A percentile compares a stretch with the other conserved stretches of the same genome.
phyloP scores from a whole-genome alignment of 139 green algal genomes.

The Pleodorina starrii region DNA sequence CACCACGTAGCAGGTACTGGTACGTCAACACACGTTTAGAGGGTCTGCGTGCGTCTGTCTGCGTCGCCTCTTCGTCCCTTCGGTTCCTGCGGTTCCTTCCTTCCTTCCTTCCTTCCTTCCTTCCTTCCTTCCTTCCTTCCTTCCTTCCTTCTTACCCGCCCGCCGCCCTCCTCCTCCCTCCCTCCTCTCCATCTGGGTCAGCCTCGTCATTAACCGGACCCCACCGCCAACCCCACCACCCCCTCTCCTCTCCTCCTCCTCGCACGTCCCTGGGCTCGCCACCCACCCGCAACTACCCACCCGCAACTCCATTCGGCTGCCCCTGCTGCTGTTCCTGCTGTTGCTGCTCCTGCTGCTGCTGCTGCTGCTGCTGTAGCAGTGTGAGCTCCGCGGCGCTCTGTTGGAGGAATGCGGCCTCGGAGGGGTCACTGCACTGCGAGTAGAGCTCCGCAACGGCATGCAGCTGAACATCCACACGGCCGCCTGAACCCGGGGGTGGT shows the following conservation, averaged over 20 bases:
- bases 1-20: no score
- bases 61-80: no score
- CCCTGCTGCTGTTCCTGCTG: not conserved
- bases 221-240: not conserved
- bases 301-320: not conserved
- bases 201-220: not conserved
- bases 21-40: no score
- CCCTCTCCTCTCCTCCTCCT: not conserved
- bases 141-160: not conserved
- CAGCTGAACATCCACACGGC: slow-evolving; percentile 18
- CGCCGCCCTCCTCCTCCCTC: not conserved
- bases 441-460: not conserved
- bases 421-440: not conserved
- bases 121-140: not conserved
- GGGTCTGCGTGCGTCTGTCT: no score
- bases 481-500: no score
- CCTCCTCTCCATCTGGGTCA: not conserved
- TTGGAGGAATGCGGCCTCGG: not conserved
- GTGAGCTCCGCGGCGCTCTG: not conserved
- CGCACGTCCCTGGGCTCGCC: not conserved
- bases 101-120: not conserved
- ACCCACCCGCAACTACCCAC: not conserved
- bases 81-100: no score
- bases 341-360: not conserved
- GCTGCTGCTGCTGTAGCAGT: not conserved